These are phyloP conservation scores for Yarrowia alimentaria DNA, from an alignment of 805 yeast species.

Conservation along the genomic window DNA sequence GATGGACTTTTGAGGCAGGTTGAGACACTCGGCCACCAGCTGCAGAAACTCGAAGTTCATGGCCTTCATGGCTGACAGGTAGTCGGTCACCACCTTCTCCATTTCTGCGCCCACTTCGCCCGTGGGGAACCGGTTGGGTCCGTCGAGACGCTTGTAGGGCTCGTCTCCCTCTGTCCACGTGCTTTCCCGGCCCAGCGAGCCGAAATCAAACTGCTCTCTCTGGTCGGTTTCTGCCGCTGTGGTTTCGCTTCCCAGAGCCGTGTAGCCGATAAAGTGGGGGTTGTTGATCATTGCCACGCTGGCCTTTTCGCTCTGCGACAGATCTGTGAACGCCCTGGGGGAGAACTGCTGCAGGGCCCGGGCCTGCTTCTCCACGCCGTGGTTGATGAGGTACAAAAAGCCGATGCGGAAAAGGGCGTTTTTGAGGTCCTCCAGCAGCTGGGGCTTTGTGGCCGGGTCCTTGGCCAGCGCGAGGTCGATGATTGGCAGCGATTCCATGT, in stretches of 20 bases:
- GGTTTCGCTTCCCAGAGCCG: constrained; percentile 56
- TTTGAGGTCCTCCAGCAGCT: constrained; percentile 43
- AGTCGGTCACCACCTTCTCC: constrained; percentile 42
- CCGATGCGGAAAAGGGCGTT: constrained; percentile 58
- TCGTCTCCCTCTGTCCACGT: constrained; percentile 43
- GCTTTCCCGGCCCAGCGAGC: constrained; percentile 45
- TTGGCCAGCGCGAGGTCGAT: constrained; percentile 47
- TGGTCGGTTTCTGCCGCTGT: constrained; percentile 55
- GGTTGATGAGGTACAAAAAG: constrained; percentile 50
- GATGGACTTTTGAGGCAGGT: constrained; percentile 47
- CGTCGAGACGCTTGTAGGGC: constrained; percentile 46
- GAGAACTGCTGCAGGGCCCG: constrained; percentile 44
- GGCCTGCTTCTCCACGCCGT: constrained; percentile 46
- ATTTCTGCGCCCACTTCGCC: constrained; percentile 46
- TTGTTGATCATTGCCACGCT: constrained; percentile 53
- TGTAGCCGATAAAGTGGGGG: constrained; percentile 60
- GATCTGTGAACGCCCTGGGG: constrained; percentile 45
- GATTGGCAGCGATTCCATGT: constrained; percentile 33
- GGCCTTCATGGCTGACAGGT: constrained; percentile 48
- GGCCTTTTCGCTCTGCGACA: constrained; percentile 48
- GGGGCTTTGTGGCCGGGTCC: constrained; percentile 45
- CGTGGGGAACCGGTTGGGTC: constrained; percentile 58
- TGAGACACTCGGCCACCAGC: constrained; percentile 57
- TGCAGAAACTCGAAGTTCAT: constrained; percentile 46
- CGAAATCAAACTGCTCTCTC: constrained; percentile 63